phyloP scores from a whole-genome alignment of 108 stramenopile species.

The Cyclostephanos tholiformis region DNA sequence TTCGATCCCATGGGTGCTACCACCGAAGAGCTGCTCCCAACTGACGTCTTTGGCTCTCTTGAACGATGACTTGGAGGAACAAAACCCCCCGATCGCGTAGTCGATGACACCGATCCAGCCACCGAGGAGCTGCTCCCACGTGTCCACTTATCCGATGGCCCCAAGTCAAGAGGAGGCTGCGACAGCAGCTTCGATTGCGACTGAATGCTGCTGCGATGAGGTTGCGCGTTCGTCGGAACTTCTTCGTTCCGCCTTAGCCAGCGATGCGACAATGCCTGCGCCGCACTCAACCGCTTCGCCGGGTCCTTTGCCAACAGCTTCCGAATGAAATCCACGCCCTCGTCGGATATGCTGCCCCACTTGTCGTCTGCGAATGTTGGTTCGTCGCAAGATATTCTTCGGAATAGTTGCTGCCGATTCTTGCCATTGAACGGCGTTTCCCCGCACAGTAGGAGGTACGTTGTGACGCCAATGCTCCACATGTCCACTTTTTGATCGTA shows the following conservation, averaged over 20 bases:
- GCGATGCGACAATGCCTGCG: constrained; percentile 60
- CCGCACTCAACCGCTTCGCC: constrained; percentile 62
- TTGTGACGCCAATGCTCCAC: constrained; percentile 90
- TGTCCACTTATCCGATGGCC: neutral
- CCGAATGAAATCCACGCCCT: constrained; percentile 73
- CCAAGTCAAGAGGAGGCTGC: neutral
- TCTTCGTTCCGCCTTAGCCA: constrained; percentile 50
- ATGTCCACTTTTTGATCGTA: constrained; percentile 87
- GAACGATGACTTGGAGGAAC: neutral
- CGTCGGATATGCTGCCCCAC: constrained; percentile 75
- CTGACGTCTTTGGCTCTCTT: neutral
- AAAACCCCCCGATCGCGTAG: neutral
- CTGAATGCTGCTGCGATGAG: neutral
- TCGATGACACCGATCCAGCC: constrained; percentile 6
- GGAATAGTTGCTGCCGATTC: constrained; percentile 68
- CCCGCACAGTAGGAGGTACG: constrained; percentile 81
- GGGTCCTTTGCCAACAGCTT: constrained; percentile 65
- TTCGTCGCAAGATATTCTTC: constrained; percentile 60
- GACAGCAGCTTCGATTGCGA: constrained; percentile 11
- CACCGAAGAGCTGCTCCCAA: no score
- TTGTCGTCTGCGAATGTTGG: constrained; percentile 68
- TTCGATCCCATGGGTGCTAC: no score
- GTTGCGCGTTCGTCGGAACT: neutral
- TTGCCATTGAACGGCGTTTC: constrained; percentile 89
- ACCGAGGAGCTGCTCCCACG: neutral